Base-by-base conservation (phyloP, 208 protist species). In the Trypanosoma cruzi region DNA sequence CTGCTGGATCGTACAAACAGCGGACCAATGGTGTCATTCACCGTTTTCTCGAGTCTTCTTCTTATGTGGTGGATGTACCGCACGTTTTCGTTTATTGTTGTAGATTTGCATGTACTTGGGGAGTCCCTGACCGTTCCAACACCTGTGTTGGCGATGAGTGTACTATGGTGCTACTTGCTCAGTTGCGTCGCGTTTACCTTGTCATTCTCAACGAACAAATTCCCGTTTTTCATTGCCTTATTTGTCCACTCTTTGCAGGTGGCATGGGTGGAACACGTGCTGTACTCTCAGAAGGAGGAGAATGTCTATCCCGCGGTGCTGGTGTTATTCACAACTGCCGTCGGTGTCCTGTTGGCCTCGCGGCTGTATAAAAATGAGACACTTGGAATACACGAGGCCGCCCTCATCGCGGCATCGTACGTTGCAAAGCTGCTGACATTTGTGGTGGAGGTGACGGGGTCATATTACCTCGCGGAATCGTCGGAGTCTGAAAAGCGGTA, bases 51-150 rank as follows among this genome's bases (percentile, higher is more conserved):
- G 7, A 88, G 79, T 22, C 64, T 93, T 28, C 65, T 94, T 60
- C 80, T 96, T 59, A 57, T 93, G 73, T 96, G 88, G 88, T 96
- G 88, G 86, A 94, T 96, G 85, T 90, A 82, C 68, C 84, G 85
- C 50, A 93, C 82, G 65, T 96, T 88, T 74, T 93, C 88, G 26
- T 96, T 94, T 65, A 86, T 96, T 64, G 81, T 93, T 24, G 70
- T 91, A 52, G 85, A 93, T 50, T 71, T 96, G 42, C 82, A 88
- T 67, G 88, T 96, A 61, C 80, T 94, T 53, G 88, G 88, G 31
- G 87, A 92, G 79, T 58, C 84, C 54, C 58, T 71, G n/a, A 72
- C 73, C 5, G 79, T 96, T 37, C 76, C 88, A 28, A 93, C 82
- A 34, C 77, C 88, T 50, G 66, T 85, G 57, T 56, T 94, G 53